Conservation (phyloP, 345 rosid genomes). For the Boechera stricta region DNA sequence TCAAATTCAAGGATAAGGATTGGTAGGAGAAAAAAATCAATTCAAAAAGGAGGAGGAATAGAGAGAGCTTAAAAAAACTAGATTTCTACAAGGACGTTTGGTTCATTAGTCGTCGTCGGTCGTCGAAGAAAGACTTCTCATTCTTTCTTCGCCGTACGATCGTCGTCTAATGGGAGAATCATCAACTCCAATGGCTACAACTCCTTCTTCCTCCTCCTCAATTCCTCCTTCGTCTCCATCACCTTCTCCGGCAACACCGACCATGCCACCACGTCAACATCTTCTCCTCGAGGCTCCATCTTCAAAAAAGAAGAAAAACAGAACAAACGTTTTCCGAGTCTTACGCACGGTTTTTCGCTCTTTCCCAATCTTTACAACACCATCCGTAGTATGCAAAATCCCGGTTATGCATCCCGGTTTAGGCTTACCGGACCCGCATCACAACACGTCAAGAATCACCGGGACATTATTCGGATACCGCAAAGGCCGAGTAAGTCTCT, state of each 20-base stretch:
- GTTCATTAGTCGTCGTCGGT: conserved; percentile 34
- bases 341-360: conserved; percentile 72
- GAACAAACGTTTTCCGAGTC: conserved; percentile 52
- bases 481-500: conserved; percentile 51
- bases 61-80: conserved; percentile 12
- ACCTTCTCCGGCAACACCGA: background rate
- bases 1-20: conserved; percentile 5
- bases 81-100: conserved; percentile 12
- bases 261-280: conserved; percentile 29
- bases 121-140: conserved; percentile 29
- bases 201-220: conserved; percentile 23
- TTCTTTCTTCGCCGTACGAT: conserved; percentile 40
- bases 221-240: conserved; percentile 20
- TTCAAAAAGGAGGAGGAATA: conserved; percentile 20
- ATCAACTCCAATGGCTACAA: conserved; percentile 26
- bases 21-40: conserved; percentile 5
- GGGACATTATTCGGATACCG: conserved; percentile 61
- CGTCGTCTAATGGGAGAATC: conserved; percentile 22
- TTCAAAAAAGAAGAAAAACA: conserved; percentile 48
- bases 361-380: conserved; percentile 66
- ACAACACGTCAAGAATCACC: conserved; percentile 45
- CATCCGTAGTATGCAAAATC: conserved; percentile 55
- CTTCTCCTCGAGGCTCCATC: conserved; percentile 56
- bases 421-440: conserved; percentile 38
- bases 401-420: conserved; percentile 53